phyloP scores from a whole-genome alignment of 2,329 filamentous ascomycete species.

The Diaporthe longicolla region DNA sequence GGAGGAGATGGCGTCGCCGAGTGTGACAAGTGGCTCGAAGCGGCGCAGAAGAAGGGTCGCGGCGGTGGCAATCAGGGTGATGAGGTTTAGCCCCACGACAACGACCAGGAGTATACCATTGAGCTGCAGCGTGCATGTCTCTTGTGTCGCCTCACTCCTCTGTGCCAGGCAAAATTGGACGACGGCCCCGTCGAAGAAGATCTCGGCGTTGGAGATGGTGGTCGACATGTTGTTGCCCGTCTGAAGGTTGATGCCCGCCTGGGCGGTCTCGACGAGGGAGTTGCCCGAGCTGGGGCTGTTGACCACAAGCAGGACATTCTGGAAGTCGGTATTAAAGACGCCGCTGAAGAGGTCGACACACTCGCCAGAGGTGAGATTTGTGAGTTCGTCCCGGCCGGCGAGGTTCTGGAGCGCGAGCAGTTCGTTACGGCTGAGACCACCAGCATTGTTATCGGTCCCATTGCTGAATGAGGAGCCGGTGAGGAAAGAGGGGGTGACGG shows the following conservation, averaged over 20 bases:
- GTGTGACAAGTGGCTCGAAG: constrained; percentile 62
- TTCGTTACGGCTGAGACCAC: constrained; percentile 51
- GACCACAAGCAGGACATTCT: constrained; percentile 54
- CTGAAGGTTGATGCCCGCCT: constrained; percentile 32
- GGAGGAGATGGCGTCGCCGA: constrained; percentile 66
- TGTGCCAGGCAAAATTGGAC: constrained; percentile 54
- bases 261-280: constrained; percentile 53
- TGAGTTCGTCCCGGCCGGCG: constrained; percentile 49
- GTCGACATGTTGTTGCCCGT: constrained; percentile 27
- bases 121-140: constrained; percentile 58
- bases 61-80: constrained; percentile 53
- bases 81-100: constrained; percentile 58
- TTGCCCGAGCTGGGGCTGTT: constrained; percentile 48
- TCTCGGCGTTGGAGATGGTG: constrained; percentile 34
- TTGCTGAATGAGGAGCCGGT: constrained; percentile 56
- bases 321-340: constrained; percentile 51
- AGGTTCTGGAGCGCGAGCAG: constrained; percentile 54
- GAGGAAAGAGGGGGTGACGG: constrained; percentile 55
- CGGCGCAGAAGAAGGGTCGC: constrained; percentile 49
- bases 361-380: constrained; percentile 50
- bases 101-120: constrained; percentile 60
- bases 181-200: constrained; percentile 46
- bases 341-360: constrained; percentile 53
- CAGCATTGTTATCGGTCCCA: constrained; percentile 52
- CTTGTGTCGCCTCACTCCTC: constrained; percentile 25